These are phyloP conservation scores for Verticillium nonalfalfae DNA, from an alignment of 2,329 filamentous ascomycete genomes.

Conservation along the genomic window DNA sequence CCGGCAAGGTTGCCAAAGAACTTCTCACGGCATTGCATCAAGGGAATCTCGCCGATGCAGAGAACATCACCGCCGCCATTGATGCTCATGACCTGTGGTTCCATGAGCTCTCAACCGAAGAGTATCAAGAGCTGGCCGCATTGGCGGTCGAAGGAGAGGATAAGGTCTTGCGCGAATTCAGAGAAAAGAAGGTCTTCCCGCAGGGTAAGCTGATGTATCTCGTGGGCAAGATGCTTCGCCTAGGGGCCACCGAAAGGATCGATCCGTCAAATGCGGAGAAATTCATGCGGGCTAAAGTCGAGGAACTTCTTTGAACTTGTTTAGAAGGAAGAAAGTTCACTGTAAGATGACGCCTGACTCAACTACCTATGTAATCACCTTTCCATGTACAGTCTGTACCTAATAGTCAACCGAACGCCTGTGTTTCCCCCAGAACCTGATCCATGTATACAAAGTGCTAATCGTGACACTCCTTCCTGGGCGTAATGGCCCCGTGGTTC, in stretches of 20 bases:
- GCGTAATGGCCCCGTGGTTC: background rate
- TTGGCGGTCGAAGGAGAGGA: slow-evolving; percentile 37
- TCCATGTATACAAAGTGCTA: background rate
- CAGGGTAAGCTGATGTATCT: slow-evolving; percentile 56
- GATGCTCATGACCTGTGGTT: slow-evolving; percentile 47
- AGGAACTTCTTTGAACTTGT: slow-evolving; percentile 6
- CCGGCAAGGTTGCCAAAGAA: slow-evolving; percentile 51
- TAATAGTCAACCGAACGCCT: background rate
- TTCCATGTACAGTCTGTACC: background rate
- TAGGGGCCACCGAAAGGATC: slow-evolving; percentile 47
- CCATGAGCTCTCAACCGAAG: slow-evolving; percentile 36
- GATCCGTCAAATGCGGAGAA: slow-evolving; percentile 44
- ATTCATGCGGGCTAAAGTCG: slow-evolving; percentile 30
- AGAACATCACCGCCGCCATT: slow-evolving; percentile 35
- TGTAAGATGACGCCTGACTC: slow-evolving; percentile 3
- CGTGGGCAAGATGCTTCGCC: slow-evolving; percentile 51
- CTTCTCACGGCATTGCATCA: slow-evolving; percentile 47
- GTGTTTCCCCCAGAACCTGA: background rate
- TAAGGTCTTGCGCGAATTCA: slow-evolving; percentile 39
- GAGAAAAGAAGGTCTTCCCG: slow-evolving; percentile 34
- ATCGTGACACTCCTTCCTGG: background rate
- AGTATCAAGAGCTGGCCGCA: slow-evolving; percentile 42
- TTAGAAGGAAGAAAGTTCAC: background rate
- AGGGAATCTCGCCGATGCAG: slow-evolving; percentile 31
- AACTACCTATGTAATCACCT: slow-evolving; percentile 1